A percentile compares a stretch with the other conserved stretches of the same genome.
Conservation (phyloP, 2,329 filamentous ascomycete species). For the Neurospora sp. region DNA sequence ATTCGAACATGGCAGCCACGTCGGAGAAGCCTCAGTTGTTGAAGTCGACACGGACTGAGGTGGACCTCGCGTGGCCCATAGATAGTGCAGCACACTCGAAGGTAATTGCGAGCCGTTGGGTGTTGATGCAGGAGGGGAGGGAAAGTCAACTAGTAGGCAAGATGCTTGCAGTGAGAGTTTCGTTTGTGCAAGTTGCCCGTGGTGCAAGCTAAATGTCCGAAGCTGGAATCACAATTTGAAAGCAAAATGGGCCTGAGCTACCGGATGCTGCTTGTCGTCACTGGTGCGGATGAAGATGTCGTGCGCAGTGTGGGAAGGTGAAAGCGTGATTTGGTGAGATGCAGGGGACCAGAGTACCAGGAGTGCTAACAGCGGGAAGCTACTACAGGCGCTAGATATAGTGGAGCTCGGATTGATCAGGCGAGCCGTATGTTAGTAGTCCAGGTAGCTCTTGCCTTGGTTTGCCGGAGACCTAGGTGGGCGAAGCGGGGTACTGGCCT, state of each 20-base stretch:
- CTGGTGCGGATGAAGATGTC: neutral
- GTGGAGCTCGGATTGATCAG: neutral
- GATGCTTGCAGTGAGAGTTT: neutral
- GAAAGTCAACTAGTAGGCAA: neutral
- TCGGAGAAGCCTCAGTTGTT: neutral
- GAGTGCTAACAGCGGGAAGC: neutral
- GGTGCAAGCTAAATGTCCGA: neutral
- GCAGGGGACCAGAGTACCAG: neutral
- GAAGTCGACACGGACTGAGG: neutral
- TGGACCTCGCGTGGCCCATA: neutral
- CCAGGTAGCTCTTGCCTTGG: neutral
- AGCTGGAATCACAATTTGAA: neutral
- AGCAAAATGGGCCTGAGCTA: neutral
- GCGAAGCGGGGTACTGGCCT: neutral
- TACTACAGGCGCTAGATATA: neutral
- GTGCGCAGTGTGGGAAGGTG: neutral
- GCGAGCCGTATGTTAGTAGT: neutral
- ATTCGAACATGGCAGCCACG: neutral
- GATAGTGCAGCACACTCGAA: neutral
- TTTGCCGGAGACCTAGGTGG: neutral
- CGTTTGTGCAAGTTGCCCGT: neutral
- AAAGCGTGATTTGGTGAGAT: neutral
- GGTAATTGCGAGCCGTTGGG: neutral
- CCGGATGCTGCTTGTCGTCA: neutral
- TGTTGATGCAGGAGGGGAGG: neutral